Base-by-base conservation (phyloP, 192 early-diverging fungal species). In the Umbelopsis vinacea region DNA sequence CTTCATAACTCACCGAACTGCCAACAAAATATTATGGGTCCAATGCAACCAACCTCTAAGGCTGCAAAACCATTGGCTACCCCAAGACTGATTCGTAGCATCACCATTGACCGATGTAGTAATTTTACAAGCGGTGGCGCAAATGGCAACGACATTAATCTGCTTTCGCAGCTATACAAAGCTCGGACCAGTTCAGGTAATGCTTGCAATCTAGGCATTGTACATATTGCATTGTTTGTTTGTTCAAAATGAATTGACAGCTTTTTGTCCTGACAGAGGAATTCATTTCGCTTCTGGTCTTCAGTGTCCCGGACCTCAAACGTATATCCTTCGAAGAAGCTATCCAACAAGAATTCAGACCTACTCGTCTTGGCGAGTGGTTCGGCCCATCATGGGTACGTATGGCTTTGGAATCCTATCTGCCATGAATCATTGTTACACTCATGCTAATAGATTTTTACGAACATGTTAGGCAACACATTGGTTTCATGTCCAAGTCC, bases 311-410 rank as follows among this genome's bases (percentile, higher is more conserved):
- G 22, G 82, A 87, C 46, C 77, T 89, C 1, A 75, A 86, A 67
- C 84, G 94, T 21, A 91, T 94, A 57, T 33, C 93, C 0, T 96
- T 96, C 72, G 76, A 85, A 24, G 88, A 95, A 48, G 95, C 95
- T 14, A 75, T 91, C 37, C 85, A 88, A 71, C 88, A 89, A 29
- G 67, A 86, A 46, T 99, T 88, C 70, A 74, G 76, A 67, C 85
- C 90, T 2, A 86, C 92, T 14, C 68, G 88, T 11, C 76, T 91
- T 2, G 98, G 96, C 4, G 89, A 91, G 24, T 75, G 38, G 52
- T 94, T 96, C 82, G 94, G 95, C 38, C 97, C 95, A 22, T 93
- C 92, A 66, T 95, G 92, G 93, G 89, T 86, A 83, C 14, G 79
- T 45, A 17, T 52, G 5, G 21, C 23, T 26, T 29, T 29, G 29